Evolutionary conservation across 805 yeast species (phyloP).

Genomic region (Yarrowia sp.): DNA sequence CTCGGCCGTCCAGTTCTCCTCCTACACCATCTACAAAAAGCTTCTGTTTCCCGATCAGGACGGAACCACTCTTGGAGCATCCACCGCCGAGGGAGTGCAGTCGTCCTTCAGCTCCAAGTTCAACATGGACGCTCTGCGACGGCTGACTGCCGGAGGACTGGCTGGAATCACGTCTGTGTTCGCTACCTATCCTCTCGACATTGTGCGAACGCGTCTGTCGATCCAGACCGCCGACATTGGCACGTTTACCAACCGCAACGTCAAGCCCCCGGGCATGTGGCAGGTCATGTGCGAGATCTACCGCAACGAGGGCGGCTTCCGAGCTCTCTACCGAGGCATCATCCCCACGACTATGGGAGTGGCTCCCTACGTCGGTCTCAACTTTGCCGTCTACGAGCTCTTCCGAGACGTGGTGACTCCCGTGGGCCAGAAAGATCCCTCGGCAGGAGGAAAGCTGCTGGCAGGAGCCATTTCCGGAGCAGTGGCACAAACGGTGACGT

Average conservation of each 20-base stretch:
- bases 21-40: slow-evolving; percentile 65
- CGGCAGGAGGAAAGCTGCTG: slow-evolving; percentile 63
- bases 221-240: slow-evolving; percentile 78
- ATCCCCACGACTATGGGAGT: slow-evolving; percentile 93
- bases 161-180: slow-evolving; percentile 83
- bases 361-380: slow-evolving; percentile 94
- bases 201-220: slow-evolving; percentile 86
- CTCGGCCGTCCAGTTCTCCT: slow-evolving; percentile 91
- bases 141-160: slow-evolving; percentile 76
- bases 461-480: slow-evolving; percentile 91
- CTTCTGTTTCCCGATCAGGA: slow-evolving; percentile 53
- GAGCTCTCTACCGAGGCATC: slow-evolving; percentile 81
- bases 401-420: slow-evolving; percentile 63
- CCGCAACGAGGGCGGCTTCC: slow-evolving; percentile 78
- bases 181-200: slow-evolving; percentile 90
- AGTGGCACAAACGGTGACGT: slow-evolving; percentile 85
- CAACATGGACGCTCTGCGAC: slow-evolving; percentile 58
- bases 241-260: slow-evolving; percentile 3
- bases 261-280: slow-evolving; percentile 72
- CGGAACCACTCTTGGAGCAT: slow-evolving; percentile 42
- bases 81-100: slow-evolving; percentile 16
- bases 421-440: slow-evolving; percentile 48
- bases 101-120: slow-evolving; percentile 22
- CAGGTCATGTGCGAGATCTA: slow-evolving; percentile 65
- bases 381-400: slow-evolving; percentile 87